phyloP scores from a whole-genome alignment of 169 alveolate species.

The Neospora caninum region DNA sequence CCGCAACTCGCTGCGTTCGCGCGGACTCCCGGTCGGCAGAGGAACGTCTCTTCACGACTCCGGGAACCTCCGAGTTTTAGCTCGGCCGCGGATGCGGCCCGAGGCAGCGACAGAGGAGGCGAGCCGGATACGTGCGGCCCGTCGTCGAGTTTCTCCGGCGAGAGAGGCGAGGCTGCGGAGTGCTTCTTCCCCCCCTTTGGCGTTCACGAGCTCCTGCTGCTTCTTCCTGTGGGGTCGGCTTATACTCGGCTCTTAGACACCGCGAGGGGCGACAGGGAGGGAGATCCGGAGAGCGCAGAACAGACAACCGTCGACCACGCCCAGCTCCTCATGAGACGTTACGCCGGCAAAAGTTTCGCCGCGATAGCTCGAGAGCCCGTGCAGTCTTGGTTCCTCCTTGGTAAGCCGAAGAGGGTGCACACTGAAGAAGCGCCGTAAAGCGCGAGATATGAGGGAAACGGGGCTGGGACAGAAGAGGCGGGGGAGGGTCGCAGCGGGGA shows the following conservation, averaged over 20 bases:
- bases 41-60: not conserved
- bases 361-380: not conserved
- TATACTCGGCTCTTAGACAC: not conserved
- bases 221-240: not conserved
- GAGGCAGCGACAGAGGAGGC: not conserved
- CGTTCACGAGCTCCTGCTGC: not conserved
- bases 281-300: not conserved
- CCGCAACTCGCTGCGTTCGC: conserved; percentile 1
- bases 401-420: not conserved
- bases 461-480: no score
- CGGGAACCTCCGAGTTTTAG: not conserved
- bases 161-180: not conserved
- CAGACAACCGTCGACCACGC: not conserved
- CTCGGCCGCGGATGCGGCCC: not conserved
- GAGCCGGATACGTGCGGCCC: not conserved
- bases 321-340: not conserved
- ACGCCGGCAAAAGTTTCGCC: not conserved
- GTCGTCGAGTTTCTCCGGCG: not conserved
- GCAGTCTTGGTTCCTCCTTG: not conserved
- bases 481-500: no score
- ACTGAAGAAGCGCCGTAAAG: no score
- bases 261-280: not conserved
- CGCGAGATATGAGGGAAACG: no score
- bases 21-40: not conserved
- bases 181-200: not conserved